Evolutionary conservation across 306 rosid species (phyloP).

Genomic region (Pueraria montana): DNA sequence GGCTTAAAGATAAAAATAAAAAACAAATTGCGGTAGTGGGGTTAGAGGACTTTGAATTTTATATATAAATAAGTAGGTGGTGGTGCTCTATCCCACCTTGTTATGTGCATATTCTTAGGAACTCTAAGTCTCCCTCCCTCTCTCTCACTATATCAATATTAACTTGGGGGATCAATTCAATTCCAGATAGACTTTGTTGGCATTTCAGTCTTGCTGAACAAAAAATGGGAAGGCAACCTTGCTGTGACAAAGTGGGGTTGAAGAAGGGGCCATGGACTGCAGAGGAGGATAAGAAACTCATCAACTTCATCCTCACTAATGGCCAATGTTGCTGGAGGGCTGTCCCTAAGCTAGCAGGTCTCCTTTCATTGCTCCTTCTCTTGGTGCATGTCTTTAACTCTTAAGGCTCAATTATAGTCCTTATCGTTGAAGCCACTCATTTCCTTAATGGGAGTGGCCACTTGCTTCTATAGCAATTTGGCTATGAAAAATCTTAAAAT

Average conservation of each 20-base stretch:
- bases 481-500: not conserved
- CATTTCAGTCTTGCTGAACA: slow-evolving; percentile 32
- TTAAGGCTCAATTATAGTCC: not conserved
- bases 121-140: slow-evolving; percentile 14
- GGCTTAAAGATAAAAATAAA: not conserved
- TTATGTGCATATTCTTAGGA: slow-evolving; percentile 46
- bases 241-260: slow-evolving; percentile 98
- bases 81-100: slow-evolving; percentile 47
- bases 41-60: slow-evolving; percentile 38
- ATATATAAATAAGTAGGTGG: slow-evolving; percentile 68
- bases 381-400: slow-evolving; percentile 2
- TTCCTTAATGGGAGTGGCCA: not conserved
- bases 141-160: slow-evolving; percentile 25
- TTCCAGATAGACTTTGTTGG: slow-evolving; percentile 9
- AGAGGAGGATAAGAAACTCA: slow-evolving; percentile 95
- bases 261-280: slow-evolving; percentile 94
- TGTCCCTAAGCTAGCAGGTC: slow-evolving; percentile 95
- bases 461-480: not conserved
- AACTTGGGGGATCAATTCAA: slow-evolving; percentile 35
- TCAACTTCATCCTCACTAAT: slow-evolving; percentile 78
- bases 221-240: slow-evolving; percentile 96
- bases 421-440: not conserved
- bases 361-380: slow-evolving; percentile 10
- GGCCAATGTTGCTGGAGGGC: slow-evolving; percentile 99
- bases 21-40: slow-evolving; percentile 40